Conservation (phyloP, 345 rosid genomes). For the Aegle marmelos region DNA sequence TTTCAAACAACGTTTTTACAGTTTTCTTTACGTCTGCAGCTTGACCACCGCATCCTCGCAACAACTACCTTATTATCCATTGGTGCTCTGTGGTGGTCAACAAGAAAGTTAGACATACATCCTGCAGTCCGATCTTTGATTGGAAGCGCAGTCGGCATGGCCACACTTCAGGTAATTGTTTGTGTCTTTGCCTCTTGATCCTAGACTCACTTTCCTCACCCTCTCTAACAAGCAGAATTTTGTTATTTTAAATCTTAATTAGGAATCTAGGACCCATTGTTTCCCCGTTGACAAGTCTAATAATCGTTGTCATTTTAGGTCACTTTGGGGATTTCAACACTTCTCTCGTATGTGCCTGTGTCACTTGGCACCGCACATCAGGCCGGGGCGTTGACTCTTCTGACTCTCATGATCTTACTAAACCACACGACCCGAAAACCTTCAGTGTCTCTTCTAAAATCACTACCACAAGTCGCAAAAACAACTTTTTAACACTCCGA, state of each 20-base stretch:
- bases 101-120: constrained; percentile 81
- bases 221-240: not conserved
- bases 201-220: not conserved
- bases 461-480: constrained; percentile 72
- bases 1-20: not conserved
- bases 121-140: constrained; percentile 76
- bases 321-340: constrained; percentile 78
- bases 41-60: constrained; percentile 92
- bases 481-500: constrained; percentile 6
- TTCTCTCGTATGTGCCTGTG: constrained; percentile 78
- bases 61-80: constrained; percentile 54
- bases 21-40: constrained; percentile 33
- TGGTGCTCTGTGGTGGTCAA: constrained; percentile 68
- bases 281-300: not conserved
- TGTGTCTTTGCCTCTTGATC: not conserved
- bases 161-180: constrained; percentile 67
- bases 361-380: constrained; percentile 85
- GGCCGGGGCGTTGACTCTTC: constrained; percentile 81
- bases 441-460: constrained; percentile 64
- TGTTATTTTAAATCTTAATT: not conserved
- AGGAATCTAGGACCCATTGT: not conserved
- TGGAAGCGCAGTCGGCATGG: constrained; percentile 75
- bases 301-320: constrained; percentile 40
- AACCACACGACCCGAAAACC: constrained; percentile 80
- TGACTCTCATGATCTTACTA: constrained; percentile 71